A percentile compares a stretch with the other conserved stretches of the same genome.
These are phyloP conservation scores for Mycena pura DNA, from an alignment of 768 basidiomycete genomes.

Conservation along the genomic window DNA sequence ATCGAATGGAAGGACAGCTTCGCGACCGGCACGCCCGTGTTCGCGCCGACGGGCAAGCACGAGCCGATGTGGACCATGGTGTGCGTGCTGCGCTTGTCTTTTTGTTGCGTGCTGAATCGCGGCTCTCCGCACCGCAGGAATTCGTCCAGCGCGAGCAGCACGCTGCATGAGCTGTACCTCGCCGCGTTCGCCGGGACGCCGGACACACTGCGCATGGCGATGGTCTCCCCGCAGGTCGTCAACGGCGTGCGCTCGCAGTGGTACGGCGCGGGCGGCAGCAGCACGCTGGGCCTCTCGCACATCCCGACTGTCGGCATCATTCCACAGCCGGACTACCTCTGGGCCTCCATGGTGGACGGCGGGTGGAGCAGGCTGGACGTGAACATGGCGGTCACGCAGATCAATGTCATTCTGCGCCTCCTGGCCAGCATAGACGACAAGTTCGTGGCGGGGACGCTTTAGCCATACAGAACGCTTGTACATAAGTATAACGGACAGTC, in stretches of 20 bases:
- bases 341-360: constrained; percentile 38
- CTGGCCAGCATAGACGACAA: constrained; percentile 32
- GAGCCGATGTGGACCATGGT: constrained; percentile 44
- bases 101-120: neutral
- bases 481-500: neutral
- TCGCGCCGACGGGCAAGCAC: constrained; percentile 32
- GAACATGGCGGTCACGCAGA: constrained; percentile 33
- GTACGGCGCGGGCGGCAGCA: constrained; percentile 42
- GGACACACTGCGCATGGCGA: constrained; percentile 35
- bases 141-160: constrained; percentile 29
- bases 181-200: constrained; percentile 37
- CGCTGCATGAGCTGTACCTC: constrained; percentile 33
- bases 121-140: constrained; percentile 33
- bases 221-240: constrained; percentile 36
- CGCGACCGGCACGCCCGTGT: constrained; percentile 28
- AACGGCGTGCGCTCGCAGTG: constrained; percentile 28
- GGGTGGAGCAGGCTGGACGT: constrained; percentile 39
- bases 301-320: constrained; percentile 38
- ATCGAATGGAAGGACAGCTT: constrained; percentile 38
- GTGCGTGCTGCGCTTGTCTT: constrained; percentile 16
- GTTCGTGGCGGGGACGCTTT: constrained; percentile 19
- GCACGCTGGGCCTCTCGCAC: constrained; percentile 32
- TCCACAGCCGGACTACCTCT: constrained; percentile 40
- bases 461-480: neutral
- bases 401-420: constrained; percentile 36